Evolutionary conservation across 257 asterid species (phyloP).

Genomic region (Verbena officinalis): DNA sequence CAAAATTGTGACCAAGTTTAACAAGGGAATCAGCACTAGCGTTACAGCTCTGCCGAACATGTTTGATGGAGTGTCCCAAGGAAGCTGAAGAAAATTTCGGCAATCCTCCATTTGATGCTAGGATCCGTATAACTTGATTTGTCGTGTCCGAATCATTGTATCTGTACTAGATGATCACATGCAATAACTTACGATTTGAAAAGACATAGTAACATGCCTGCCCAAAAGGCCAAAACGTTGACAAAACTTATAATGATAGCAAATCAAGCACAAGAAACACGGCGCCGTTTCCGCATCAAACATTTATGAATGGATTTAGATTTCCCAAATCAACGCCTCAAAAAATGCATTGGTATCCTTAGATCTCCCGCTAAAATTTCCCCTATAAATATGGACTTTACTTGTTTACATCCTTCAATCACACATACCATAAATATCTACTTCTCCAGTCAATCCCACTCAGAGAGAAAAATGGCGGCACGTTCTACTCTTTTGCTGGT

Average conservation of each 20-base stretch:
- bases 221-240: constrained; percentile 11
- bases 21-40: too few species aligned
- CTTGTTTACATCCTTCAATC: neutral
- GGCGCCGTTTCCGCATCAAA: constrained; percentile 49
- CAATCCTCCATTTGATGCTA: too few species aligned
- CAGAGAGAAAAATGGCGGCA: constrained; percentile 25
- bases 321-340: constrained; percentile 51
- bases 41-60: too few species aligned
- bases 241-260: too few species aligned
- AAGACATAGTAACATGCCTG: constrained; percentile 35
- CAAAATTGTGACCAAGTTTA: too few species aligned
- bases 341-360: constrained; percentile 5
- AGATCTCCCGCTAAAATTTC: neutral
- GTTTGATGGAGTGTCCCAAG: too few species aligned
- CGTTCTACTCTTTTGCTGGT: constrained; percentile 26
- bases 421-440: neutral
- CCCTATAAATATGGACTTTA: constrained; percentile 32
- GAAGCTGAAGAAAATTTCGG: too few species aligned
- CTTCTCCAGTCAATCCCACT: neutral
- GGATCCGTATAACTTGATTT: too few species aligned
- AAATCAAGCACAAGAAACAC: constrained; percentile 42
- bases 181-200: too few species aligned
- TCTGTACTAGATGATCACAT: too few species aligned
- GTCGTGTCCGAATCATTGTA: too few species aligned
- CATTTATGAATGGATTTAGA: constrained; percentile 21